Evolutionary conservation across 2,329 filamentous ascomycete genomes (phyloP).

Genomic region (Fusarium napiforme): DNA sequence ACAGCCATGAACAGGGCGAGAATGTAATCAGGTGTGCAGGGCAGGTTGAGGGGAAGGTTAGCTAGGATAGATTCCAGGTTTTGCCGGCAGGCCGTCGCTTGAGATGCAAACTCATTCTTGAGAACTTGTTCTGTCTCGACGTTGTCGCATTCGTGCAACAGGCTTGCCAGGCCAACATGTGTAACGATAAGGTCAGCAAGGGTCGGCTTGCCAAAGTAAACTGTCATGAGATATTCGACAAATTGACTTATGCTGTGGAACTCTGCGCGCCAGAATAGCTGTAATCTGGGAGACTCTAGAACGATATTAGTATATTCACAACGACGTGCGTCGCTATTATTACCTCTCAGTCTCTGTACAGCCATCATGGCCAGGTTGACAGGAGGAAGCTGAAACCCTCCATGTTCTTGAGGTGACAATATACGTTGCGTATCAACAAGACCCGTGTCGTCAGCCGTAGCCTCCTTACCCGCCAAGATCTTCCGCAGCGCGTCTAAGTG

Average conservation of each 20-base stretch:
- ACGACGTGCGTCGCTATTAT: no score
- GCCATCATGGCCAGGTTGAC: slow-evolving; percentile 10
- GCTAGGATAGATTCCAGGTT: slow-evolving; percentile 1
- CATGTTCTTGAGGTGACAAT: neutral
- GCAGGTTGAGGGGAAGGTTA: neutral
- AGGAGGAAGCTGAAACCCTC: neutral
- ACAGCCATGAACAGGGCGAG: slow-evolving; percentile 3
- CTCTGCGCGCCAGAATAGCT: slow-evolving; percentile 4
- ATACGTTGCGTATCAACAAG: neutral
- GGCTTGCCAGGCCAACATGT: neutral
- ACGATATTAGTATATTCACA: neutral
- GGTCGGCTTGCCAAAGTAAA: slow-evolving; percentile 15
- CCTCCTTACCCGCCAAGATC: neutral
- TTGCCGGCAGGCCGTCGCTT: neutral
- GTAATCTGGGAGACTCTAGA: neutral
- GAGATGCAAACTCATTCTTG: neutral
- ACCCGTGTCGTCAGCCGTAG: neutral
- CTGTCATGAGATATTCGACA: slow-evolving; percentile 20
- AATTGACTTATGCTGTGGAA: slow-evolving; percentile 5
- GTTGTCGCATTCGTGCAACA: neutral
- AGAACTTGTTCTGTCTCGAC: neutral
- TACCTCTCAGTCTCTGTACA: slow-evolving; percentile 2
- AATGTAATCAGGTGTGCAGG: neutral
- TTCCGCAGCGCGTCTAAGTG: neutral
- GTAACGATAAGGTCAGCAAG: slow-evolving; percentile 7